Base-by-base conservation (phyloP, 2,329 filamentous ascomycete genomes). In the Cladosporium oxysporum region DNA sequence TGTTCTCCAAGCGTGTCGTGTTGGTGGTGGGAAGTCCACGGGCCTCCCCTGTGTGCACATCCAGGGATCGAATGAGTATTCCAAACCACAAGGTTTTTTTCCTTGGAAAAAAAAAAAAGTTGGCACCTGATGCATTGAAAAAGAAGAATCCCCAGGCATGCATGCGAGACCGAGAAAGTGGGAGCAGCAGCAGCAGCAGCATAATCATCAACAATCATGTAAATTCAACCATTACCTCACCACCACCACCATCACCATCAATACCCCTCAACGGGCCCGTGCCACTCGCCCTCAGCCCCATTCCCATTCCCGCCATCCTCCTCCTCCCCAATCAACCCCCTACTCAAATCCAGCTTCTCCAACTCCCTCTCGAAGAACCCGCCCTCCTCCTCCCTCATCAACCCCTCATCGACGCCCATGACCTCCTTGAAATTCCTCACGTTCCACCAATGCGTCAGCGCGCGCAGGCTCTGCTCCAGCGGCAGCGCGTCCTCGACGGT, bases 391-490 rank as follows among this genome's bases (percentile, higher is more conserved):
- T 77, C 77, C 44, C 78, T 78, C 31, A 82, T 66, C 33, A 82
- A 71, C 6, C 63, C 69, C 64, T 70, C 69, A 21, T 75, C 73
- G 1, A 80, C 77, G 2, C 82, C 88, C 85, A 97, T 91, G 66
- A 89, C 87, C 66, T 93, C 90, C 23, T 91, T 91, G 74, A 96
- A 97, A 69, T 87, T 81, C 66, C 91, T 86, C 72, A 97, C 82
- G 77, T 97, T 97, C 82, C 91, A 92, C 93, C 95, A 99, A 77
- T 97, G 93, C 62, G 94, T 97, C 69, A 99, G 79, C 50, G 91
- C 92, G 52, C 95, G 84, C 53, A 98, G 83, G 0, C 92, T 93
- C 81, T 97, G 93, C 79, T 99, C 95, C 8, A 97, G 83, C 2
- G 94, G 94, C 71, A 98, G 81, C 16, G 93, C 92, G 76, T 96